These are phyloP conservation scores for Gyrodon lividus DNA, from an alignment of 768 basidiomycete species.

Conservation along the genomic window DNA sequence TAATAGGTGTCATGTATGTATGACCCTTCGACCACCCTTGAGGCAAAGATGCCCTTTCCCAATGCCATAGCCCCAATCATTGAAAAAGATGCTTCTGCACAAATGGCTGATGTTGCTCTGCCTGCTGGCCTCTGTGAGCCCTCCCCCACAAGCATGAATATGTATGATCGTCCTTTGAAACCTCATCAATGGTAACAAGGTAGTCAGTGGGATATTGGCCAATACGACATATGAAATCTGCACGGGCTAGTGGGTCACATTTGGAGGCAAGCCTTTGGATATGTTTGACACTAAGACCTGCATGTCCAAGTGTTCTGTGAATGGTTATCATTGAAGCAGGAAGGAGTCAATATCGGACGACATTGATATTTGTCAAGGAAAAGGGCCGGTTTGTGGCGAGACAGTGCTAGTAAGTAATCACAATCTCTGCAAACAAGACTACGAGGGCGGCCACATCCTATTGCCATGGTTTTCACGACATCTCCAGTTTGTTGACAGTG, in stretches of 20 bases:
- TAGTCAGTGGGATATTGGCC: constrained; percentile 18
- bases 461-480: too few relatives aligned
- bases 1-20: constrained; percentile 25
- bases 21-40: constrained; percentile 31
- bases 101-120: not conserved
- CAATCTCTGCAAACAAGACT: constrained; percentile 12
- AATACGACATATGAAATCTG: constrained; percentile 17
- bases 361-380: constrained; percentile 23
- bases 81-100: not conserved
- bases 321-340: constrained; percentile 19
- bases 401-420: constrained; percentile 18
- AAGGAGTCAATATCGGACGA: constrained; percentile 8
- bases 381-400: constrained; percentile 17
- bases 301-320: constrained; percentile 17
- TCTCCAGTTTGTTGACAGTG: too few relatives aligned
- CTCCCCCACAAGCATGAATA: constrained; percentile 21
- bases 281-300: constrained; percentile 21
- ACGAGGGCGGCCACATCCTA: constrained; percentile 12
- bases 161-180: constrained; percentile 29
- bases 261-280: constrained; percentile 27
- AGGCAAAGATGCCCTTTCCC: constrained; percentile 30
- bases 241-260: constrained; percentile 11
- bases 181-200: constrained; percentile 25
- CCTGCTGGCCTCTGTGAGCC: constrained; percentile 9
- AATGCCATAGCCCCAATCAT: constrained; percentile 16